Evolutionary conservation across 2,329 filamentous ascomycete species (phyloP), one percentile per base, ranked within the genome.

Genomic region (Mariannaea elegans): DNA sequence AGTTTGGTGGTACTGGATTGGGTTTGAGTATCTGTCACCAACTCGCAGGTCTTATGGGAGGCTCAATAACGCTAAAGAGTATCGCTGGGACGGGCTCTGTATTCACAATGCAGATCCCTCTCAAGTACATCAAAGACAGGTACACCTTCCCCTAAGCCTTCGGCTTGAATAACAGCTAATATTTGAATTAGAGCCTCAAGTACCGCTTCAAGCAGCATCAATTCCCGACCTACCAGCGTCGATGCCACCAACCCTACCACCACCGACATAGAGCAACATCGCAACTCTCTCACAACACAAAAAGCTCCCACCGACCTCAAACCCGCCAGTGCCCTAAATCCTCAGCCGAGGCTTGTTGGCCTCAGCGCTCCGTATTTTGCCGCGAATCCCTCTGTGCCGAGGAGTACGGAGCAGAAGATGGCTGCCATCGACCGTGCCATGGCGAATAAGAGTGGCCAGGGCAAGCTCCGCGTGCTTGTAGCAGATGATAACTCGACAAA

Each of bases 21-120:
- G 94, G 94, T 2, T 76, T 97, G 54, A 94, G 91, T 71, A 97
- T 97, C 69, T 97, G 93, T 76, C 90, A 92, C 18, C 94, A 97
- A 73, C 80, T 97, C 34, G 91, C 93, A 3, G 87, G 82, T 14
- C 79, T 97, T 14, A 97, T 97, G 92, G 89, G 88, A 48, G 94
- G 94, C 9, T 85, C 80, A 1, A 91, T 97, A 49, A 81, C 81
- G 3, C 79, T 97, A 32, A 84, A 83, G 62, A 97, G 92, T 70
- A 85, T 87, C 7, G 80, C 90, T 14, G 91, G 90, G 1, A 82
- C 87, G 10, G 93, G 94, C 13, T 93, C 91, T 38, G 90, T 87
- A 0, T 97, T 97, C 68, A 94, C 83, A 1, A 89, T 97, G 85
- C 85, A 86, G 21, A 92, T 97, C 27, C 94, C 94, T 3, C 80